A percentile compares a stretch with the other conserved stretches of the same genome.
Evolutionary conservation across 805 yeast genomes (phyloP).

Genomic region (Candida takata): DNA sequence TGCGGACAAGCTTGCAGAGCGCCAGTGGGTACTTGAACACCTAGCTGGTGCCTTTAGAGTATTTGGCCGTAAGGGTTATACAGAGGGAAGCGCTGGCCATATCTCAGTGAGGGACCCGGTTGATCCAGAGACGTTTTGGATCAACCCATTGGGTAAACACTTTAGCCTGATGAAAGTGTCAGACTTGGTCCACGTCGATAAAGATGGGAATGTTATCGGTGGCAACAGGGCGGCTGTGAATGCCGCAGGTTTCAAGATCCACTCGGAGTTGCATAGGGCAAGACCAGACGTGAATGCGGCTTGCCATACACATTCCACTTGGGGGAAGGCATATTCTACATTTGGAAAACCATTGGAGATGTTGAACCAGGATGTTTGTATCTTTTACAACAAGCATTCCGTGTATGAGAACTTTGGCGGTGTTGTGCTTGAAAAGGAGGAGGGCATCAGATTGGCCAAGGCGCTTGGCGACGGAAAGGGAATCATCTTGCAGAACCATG

Average conservation of each 20-base stretch:
- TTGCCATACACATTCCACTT: slow-evolving; percentile 60
- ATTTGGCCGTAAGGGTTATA: slow-evolving; percentile 70
- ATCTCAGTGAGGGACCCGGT: slow-evolving; percentile 82
- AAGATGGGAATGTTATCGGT: slow-evolving; percentile 51
- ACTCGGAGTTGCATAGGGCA: slow-evolving; percentile 58
- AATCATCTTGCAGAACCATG: slow-evolving; percentile 65
- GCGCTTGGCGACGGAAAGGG: slow-evolving; percentile 51
- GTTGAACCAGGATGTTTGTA: slow-evolving; percentile 74
- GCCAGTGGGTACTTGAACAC: slow-evolving; percentile 57
- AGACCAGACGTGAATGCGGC: slow-evolving; percentile 69
- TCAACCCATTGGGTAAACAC: slow-evolving; percentile 80
- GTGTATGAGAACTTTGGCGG: slow-evolving; percentile 73
- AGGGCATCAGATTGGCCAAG: slow-evolving; percentile 54
- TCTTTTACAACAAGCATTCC: slow-evolving; percentile 56
- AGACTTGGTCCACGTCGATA: slow-evolving; percentile 59
- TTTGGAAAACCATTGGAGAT: slow-evolving; percentile 66
- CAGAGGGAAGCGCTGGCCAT: slow-evolving; percentile 82
- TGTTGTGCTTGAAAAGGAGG: slow-evolving; percentile 60
- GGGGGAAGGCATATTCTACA: slow-evolving; percentile 59
- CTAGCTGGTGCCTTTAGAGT: slow-evolving; percentile 83
- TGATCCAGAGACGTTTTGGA: slow-evolving; percentile 78
- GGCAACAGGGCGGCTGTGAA: slow-evolving; percentile 54
- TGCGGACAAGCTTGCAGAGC: slow-evolving; percentile 38
- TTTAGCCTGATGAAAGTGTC: slow-evolving; percentile 53
- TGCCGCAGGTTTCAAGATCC: slow-evolving; percentile 66